Evolutionary conservation across 2,329 filamentous ascomycete genomes (phyloP).

Genomic region (Cylindrodendrum hubeiense): DNA sequence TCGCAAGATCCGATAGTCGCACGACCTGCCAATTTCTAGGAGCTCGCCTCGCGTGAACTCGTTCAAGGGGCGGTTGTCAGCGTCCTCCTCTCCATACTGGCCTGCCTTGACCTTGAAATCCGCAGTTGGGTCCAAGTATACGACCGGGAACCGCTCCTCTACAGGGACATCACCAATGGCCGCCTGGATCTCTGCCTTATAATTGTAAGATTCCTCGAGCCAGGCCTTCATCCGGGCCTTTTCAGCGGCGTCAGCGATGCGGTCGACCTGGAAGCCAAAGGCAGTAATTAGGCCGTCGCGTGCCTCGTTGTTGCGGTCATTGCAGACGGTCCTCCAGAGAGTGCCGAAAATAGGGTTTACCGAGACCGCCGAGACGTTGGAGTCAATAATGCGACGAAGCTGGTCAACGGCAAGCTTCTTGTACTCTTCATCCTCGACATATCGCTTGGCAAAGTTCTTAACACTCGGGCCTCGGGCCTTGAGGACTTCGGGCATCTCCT

Average conservation of each 20-base stretch:
- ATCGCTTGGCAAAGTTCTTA: slow-evolving; percentile 55
- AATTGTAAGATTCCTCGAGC: slow-evolving; percentile 65
- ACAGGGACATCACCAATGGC: slow-evolving; percentile 53
- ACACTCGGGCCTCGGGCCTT: slow-evolving; percentile 39
- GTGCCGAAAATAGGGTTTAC: slow-evolving; percentile 64
- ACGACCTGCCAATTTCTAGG: slow-evolving; percentile 64
- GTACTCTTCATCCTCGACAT: slow-evolving; percentile 53
- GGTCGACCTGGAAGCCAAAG: slow-evolving; percentile 56
- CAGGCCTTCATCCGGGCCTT: slow-evolving; percentile 58
- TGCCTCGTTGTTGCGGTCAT: slow-evolving; percentile 55
- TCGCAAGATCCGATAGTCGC: slow-evolving; percentile 60
- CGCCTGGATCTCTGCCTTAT: slow-evolving; percentile 56
- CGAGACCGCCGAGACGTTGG: slow-evolving; percentile 58
- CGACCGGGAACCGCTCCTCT: slow-evolving; percentile 58
- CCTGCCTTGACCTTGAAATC: slow-evolving; percentile 43
- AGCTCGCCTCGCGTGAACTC: slow-evolving; percentile 60
- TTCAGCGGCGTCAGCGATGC: slow-evolving; percentile 46
- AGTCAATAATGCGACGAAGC: slow-evolving; percentile 56
- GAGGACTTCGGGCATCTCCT: slow-evolving; percentile 42
- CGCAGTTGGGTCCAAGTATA: slow-evolving; percentile 63
- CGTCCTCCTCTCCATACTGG: slow-evolving; percentile 32
- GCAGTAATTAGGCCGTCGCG: slow-evolving; percentile 56
- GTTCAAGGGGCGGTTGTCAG: slow-evolving; percentile 41
- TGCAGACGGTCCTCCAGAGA: slow-evolving; percentile 63
- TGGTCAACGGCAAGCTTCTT: slow-evolving; percentile 53